Evolutionary conservation across 768 basidiomycete genomes (phyloP).

Genomic region (Mycena galopus): DNA sequence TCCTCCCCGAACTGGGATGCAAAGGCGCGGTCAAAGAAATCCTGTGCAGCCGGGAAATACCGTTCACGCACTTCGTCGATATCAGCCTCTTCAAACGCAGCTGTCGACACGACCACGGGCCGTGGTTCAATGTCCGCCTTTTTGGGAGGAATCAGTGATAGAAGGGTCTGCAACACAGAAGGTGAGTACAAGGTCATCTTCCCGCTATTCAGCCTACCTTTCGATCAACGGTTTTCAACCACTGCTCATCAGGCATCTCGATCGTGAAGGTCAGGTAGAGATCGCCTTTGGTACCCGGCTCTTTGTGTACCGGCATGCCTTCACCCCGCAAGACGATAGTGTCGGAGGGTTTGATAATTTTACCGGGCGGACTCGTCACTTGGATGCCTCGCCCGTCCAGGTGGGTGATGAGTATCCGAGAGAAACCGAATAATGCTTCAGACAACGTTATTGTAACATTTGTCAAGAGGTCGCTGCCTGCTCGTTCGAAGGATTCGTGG

Average conservation of each 20-base stretch:
- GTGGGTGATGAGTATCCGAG: conserved; percentile 89
- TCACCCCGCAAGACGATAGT: conserved; percentile 84
- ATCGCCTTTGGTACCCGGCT: conserved; percentile 78
- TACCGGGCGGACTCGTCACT: conserved; percentile 79
- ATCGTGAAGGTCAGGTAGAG: conserved; percentile 86
- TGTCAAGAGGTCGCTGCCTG: conserved; percentile 84
- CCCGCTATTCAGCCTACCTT: conserved; percentile 55
- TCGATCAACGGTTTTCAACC: conserved; percentile 76
- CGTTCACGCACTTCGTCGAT: conserved; percentile 87
- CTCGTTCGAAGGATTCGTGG: conserved; percentile 88
- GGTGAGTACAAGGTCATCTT: conserved; percentile 6
- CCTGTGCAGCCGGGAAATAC: conserved; percentile 78
- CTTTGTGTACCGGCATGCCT: conserved; percentile 89
- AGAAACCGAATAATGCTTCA: conserved; percentile 96
- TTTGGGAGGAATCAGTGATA: conserved; percentile 80
- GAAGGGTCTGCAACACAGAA: conserved; percentile 65
- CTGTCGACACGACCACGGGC: conserved; percentile 79
- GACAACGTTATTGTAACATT: conserved; percentile 90
- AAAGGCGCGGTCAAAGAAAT: conserved; percentile 85
- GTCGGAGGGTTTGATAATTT: conserved; percentile 81
- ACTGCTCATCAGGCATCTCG: conserved; percentile 88
- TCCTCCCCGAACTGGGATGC: conserved; percentile 79
- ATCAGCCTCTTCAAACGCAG: conserved; percentile 79
- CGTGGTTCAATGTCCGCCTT: conserved; percentile 78
- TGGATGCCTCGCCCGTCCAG: conserved; percentile 94